Evolutionary conservation across 1,284 basidiomycete genomes (phyloP), one percentile per base, ranked within the genome.

Genomic region (Trametes polyzona): DNA sequence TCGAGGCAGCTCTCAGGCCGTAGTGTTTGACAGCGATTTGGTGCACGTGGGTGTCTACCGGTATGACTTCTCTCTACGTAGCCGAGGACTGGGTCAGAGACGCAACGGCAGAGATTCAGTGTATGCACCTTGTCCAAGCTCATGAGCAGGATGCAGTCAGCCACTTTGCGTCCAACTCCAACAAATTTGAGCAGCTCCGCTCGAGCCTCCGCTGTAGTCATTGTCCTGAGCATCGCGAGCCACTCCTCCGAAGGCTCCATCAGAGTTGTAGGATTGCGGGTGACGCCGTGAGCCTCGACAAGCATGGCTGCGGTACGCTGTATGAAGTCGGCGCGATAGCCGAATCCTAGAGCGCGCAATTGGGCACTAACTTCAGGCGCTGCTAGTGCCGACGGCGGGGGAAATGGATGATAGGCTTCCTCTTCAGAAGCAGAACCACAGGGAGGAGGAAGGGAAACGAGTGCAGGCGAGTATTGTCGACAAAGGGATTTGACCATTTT

Each of bases 91-190:
- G 10, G 47, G 2, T 16, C 19, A 30, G 46, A 16, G 7, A 17
- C 10, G 14, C 9, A n/a, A 3, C 8, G 26, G n/a, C 32, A 7
- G 3, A 10, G 9, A n/a, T 14, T 12, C 26, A 27, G 6, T 8
- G 5, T 24, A 62, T 73, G 7, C 64, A 92, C 91, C 81, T 97
- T 95, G 73, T 98, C 93, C 53, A 98, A 73, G 64, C 93, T 95
- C 92, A 99, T 98, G 23, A 99, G 78, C 51, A 98, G 76, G 30
- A 99, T 81, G 69, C 97, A 99, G 70, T 98, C 96, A 0, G 93
- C 94, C 0, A 98, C 95, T 73, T 99, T 99, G 32, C 95, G 83
- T 1, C 97, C 97, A 0, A 99, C 93, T 0, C 97, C 97, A 41
- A 93, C 84, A 62, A 95, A 86, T 67, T 82, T 86, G 35, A 97